Evolutionary conservation across 139 green algal species (phyloP), one percentile per base, ranked within the genome.

Genomic region (Haematococcus sp.): DNA sequence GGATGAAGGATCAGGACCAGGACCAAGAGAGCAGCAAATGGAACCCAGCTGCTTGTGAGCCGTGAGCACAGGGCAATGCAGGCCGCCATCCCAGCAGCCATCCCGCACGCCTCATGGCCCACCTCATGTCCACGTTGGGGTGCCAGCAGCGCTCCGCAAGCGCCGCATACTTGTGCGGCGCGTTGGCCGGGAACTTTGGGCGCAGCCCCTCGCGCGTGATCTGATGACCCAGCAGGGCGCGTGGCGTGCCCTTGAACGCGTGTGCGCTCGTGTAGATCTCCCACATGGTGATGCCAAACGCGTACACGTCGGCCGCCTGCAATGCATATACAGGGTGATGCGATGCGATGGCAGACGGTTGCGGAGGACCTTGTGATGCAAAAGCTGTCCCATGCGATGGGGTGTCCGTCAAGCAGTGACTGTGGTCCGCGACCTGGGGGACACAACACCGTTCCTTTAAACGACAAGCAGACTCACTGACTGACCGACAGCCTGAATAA

Each of bases 301-400:
- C 82, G 52, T 83, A 88, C 63, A 85, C 82, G 54, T 88, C 78
- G 0, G 78, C 77, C 0, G 77, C n/a, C n/a, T n/a, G n/a, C n/a
- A n/a, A n/a, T n/a, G n/a, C n/a, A n/a, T n/a, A n/a, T n/a, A n/a
- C n/a, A n/a, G n/a, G n/a, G n/a, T n/a, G n/a, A n/a, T n/a, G n/a
- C n/a, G n/a, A n/a, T n/a, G n/a, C n/a, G n/a, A n/a, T n/a, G n/a
- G n/a, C n/a, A n/a, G n/a, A n/a, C n/a, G n/a, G n/a, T n/a, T n/a
- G n/a, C n/a, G n/a, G n/a, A n/a, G n/a, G n/a, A n/a, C n/a, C n/a
- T n/a, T n/a, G n/a, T n/a, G n/a, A n/a, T n/a, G n/a, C n/a, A n/a
- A n/a, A n/a, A n/a, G n/a, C n/a, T n/a, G n/a, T n/a, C n/a, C n/a
- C n/a, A n/a, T n/a, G n/a, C n/a, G n/a, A n/a, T n/a, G n/a, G n/a